Evolutionary conservation across 192 early-diverging fungal species (phyloP), one percentile per base, ranked within the genome.

Genomic region (Rhizophagus clarus): DNA sequence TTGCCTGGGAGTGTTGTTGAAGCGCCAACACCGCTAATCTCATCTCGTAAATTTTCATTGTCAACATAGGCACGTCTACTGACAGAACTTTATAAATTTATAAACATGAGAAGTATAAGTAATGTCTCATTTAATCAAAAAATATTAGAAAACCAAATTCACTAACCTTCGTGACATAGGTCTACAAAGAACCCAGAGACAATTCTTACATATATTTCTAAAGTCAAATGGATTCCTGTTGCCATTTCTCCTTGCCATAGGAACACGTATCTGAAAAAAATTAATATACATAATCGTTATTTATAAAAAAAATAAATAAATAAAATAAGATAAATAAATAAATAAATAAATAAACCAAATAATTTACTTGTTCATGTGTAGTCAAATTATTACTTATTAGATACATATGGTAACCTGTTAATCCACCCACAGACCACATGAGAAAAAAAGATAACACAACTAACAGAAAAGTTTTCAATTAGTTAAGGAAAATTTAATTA

Each of bases 291-390:
- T 8, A 60, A 72, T 17, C 15, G 12, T 31, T 15, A 37, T 79
- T 37, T 15, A 34, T 40, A 42, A 24, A 66, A 42, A 40, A 61
- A 20, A 37, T 5, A 28, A 20, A 24, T 66, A 31, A 40, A n/a
- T n/a, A n/a, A n/a, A n/a, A n/a, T n/a, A n/a, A n/a, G n/a, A n/a
- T n/a, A n/a, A n/a, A n/a, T n/a, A n/a, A n/a, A n/a, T n/a, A n/a
- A n/a, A n/a, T n/a, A n/a, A n/a, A n/a, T n/a, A 42, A 24, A 66
- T 61, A 40, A 61, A 20, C 56, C 3, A 28, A 20, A 24, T 66
- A 31, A 40, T 40, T 66, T 47, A 95, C 86, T 74, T 96, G 90
- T 84, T 98, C 97, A 82, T 97, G 95, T 0, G 97, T 98, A 11
- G 96, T 97, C n/a, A 95, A 80, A 76, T 94, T 94, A 28, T 87